phyloP scores from a whole-genome alignment of 2,329 filamentous ascomycete species.

The Fusarium guadeloupense region DNA sequence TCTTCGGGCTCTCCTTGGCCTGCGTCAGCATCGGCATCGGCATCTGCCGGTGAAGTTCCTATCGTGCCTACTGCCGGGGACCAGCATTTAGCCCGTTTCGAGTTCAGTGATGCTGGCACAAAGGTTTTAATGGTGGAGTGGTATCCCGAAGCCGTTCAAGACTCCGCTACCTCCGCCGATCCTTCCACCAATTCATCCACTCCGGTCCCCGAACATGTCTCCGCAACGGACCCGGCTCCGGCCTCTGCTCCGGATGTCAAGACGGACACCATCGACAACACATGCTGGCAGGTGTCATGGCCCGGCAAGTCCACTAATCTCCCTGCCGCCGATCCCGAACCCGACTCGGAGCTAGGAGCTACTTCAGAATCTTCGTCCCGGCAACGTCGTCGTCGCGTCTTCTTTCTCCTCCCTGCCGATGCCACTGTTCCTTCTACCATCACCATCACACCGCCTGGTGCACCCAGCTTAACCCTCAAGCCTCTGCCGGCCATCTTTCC shows the following conservation, averaged over 20 bases:
- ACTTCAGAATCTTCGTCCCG: constrained; percentile 36
- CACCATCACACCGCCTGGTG: constrained; percentile 63
- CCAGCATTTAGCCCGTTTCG: constrained; percentile 73
- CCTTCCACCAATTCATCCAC: constrained; percentile 15
- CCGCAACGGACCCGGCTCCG: constrained; percentile 33
- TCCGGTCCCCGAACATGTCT: constrained; percentile 29
- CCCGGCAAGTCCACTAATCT: constrained; percentile 79
- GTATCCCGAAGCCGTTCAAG: constrained; percentile 58
- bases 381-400: constrained; percentile 69
- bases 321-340: constrained; percentile 60
- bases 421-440: constrained; percentile 77
- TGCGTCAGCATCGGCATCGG: constrained; percentile 25
- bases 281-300: constrained; percentile 81
- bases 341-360: constrained; percentile 43
- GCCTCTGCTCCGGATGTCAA: constrained; percentile 4
- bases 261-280: constrained; percentile 6
- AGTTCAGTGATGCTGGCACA: constrained; percentile 87
- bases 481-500: constrained; percentile 89
- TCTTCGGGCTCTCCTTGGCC: constrained; percentile 49
- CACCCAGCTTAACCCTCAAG: constrained; percentile 67
- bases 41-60: constrained; percentile 34
- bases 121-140: constrained; percentile 96
- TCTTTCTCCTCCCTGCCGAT: constrained; percentile 81
- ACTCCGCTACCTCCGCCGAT: constrained; percentile 30
- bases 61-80: constrained; percentile 40